Conservation (phyloP, 805 yeast species). For the Yamadazyma laniorum region DNA sequence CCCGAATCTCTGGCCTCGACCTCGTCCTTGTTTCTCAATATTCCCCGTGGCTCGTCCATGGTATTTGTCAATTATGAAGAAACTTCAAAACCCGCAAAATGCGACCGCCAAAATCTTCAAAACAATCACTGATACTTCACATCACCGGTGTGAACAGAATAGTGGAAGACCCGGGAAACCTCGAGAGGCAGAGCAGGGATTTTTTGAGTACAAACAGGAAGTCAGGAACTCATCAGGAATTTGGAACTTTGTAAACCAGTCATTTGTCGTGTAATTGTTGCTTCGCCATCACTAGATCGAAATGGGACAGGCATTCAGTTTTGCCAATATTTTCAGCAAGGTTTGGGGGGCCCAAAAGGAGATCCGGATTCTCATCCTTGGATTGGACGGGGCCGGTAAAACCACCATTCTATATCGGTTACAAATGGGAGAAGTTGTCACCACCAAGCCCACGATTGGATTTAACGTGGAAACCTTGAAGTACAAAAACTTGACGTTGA, state of each 20-base stretch:
- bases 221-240: too few species aligned
- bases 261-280: too few species aligned
- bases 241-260: too few species aligned
- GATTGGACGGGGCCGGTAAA: slow-evolving; percentile 96
- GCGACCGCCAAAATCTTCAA: too few species aligned
- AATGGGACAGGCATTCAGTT: slow-evolving; percentile 92
- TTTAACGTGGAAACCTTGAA: slow-evolving; percentile 91
- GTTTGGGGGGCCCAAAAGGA: slow-evolving; percentile 91
- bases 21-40: slow-evolving; percentile 49
- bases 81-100: too few species aligned
- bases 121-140: too few species aligned
- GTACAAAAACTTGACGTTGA: slow-evolving; percentile 84
- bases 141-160: too few species aligned
- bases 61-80: too few species aligned
- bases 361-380: slow-evolving; percentile 83
- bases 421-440: slow-evolving; percentile 54
- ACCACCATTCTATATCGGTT: slow-evolving; percentile 90
- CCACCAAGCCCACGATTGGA: slow-evolving; percentile 71
- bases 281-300: too few species aligned
- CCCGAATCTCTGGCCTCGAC: slow-evolving; percentile 14
- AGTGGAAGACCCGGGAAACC: too few species aligned
- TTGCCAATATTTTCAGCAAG: slow-evolving; percentile 67
- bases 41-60: slow-evolving; percentile 37
- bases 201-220: too few species aligned
- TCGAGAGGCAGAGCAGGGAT: too few species aligned